phyloP scores from a whole-genome alignment of 441 rosid genomes.

The Rhodomyrtus psidioides region DNA sequence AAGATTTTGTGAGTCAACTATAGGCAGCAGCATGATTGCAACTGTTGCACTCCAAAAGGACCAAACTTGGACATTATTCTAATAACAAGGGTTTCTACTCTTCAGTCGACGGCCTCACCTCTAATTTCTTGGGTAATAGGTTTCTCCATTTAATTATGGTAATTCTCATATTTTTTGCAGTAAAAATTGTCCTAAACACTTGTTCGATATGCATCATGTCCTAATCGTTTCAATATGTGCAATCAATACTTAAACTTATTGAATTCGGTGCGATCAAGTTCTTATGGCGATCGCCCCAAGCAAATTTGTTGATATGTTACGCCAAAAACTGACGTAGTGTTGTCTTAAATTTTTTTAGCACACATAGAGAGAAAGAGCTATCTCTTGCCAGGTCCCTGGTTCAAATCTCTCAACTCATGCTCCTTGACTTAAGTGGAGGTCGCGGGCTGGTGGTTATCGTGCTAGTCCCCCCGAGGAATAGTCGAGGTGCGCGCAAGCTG shows the following conservation, averaged over 20 bases:
- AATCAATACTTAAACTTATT: background rate
- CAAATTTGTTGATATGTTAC: background rate
- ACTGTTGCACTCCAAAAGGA: background rate
- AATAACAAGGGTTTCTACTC: background rate
- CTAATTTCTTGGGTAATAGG: background rate
- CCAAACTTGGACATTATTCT: background rate
- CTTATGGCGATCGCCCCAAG: too few species aligned
- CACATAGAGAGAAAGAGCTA: too few species aligned
- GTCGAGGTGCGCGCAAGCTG: too few species aligned
- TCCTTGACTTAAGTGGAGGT: too few species aligned
- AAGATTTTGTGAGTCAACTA: background rate
- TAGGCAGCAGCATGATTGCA: background rate
- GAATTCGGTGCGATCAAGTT: background rate
- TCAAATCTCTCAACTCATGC: too few species aligned
- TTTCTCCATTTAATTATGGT: background rate
- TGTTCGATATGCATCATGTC: background rate
- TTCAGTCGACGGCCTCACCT: background rate
- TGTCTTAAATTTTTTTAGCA: background rate
- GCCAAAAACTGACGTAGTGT: background rate
- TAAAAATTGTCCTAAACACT: background rate
- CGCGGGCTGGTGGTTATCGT: too few species aligned
- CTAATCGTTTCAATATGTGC: too few species aligned
- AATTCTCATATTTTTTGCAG: background rate
- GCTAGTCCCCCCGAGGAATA: too few species aligned
- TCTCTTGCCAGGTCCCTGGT: too few species aligned